Base-by-base conservation (phyloP, 768 basidiomycete species). In the Cystobasidium onofrii region DNA sequence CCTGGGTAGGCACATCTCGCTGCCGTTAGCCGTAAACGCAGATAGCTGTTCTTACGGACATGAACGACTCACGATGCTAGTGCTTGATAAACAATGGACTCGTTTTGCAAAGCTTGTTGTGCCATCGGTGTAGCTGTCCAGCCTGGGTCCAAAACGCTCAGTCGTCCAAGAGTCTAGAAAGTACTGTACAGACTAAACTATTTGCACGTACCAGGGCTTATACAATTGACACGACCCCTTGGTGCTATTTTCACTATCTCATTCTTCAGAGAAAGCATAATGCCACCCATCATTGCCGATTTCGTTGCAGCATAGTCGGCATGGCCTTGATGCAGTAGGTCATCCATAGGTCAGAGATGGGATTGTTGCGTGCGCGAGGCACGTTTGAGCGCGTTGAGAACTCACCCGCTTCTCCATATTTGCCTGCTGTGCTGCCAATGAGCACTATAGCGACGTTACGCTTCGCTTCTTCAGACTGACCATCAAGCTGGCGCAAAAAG, bases 221-320 rank as follows among this genome's bases (percentile, higher is more conserved):
- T 83, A 54, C 83, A 83, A 76, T 90, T 90, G 1, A 90, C 88
- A n/a, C 89, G 83, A 0, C 85, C 90, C 69, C 80, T 83, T 0
- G 88, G 87, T 0, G 89, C 88, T 73, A 90, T 85, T 80, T 86
- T 86, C 55, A 91, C 89, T 67, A 90, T 89, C 81, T 91, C 89
- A 79, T 90, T 90, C 81, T 90, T 90, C 76, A 90, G 83, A 3
- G 86, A 83, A 76, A 87, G 81, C 1, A 85, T 86, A 39, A 90
- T 78, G 0, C 89, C 90, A 18, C 54, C 31, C 76, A 77, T 77
- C 73, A 74, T 74, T 9, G 73, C 64, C n/a, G 69, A 25, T 36
- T 74, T 71, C 23, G 69, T 71, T 1, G 69, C 50, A 1, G 79
- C 77, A 67, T 80, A 80, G 64, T 80, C 79, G 64, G 50, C 31